Base-by-base conservation (phyloP, 352 stramenopile species). In the Pythium rhizo-oryzae region DNA sequence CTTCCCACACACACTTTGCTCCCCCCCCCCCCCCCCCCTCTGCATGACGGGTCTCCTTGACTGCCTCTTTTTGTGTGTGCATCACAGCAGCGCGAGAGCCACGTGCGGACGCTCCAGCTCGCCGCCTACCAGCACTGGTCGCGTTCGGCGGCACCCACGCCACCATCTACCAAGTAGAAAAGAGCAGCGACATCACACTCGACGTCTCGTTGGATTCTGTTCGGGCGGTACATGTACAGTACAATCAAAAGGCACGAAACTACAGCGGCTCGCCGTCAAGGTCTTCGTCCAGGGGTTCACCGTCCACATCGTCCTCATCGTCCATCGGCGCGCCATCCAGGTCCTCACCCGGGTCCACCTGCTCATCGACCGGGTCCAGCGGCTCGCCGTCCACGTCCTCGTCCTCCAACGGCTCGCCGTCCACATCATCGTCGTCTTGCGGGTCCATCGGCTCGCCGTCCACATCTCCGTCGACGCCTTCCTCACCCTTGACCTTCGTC, bases 81-180 rank as follows among this genome's bases (percentile, higher is more conserved):
- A 18, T 9, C 47, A 91, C 82, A 81, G 49, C 78, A 87, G 67
- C 78, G 84, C 44, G 84, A 92, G 62, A 81, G 71, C 2, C 81
- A 90, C 61, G 55, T 88, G 41, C 78, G 76, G 15, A 85, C 81
- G 15, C 71, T 90, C 19, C 82, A 91, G 59, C 43, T 91, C 54
- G 71, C 76, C 44, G 70, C 85, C 25, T 56, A 89, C 51, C 75
- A 80, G 16, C 77, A 62, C 7, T 30, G 41, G 47, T 11, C 39
- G 15, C 43, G n/a, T 18, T 15, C 50, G 30, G 9, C 43, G 30
- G n/a, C 57, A 46, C 13, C 28, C 49, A 41, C 55, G 4, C 37
- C 61, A 46, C 21, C 37, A n/a, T 12, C 30, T 43, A 30, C 23
- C 11, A 44, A 43, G 6, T 35, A 9, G 37, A 18, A 39, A 39